These are phyloP conservation scores for Tylopilus felleus DNA, from an alignment of 768 basidiomycete genomes.

Conservation along the genomic window DNA sequence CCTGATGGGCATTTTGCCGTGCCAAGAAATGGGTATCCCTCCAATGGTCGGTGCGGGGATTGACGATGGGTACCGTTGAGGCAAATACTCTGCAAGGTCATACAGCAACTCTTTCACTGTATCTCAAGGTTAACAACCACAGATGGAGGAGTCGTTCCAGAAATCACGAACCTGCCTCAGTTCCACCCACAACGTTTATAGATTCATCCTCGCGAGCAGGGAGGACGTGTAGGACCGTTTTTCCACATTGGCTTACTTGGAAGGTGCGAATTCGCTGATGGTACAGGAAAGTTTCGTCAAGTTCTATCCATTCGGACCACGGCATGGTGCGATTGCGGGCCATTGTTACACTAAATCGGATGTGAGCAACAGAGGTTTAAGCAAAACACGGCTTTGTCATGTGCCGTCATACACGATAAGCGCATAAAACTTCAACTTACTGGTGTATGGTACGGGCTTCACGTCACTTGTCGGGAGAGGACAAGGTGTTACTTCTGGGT, in stretches of 20 bases:
- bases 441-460: constrained; percentile 64
- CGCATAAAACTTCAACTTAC: constrained; percentile 38
- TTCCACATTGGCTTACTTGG: constrained; percentile 50
- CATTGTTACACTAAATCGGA: constrained; percentile 59
- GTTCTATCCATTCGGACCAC: constrained; percentile 76
- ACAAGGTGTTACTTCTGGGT: constrained; percentile 49
- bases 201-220: constrained; percentile 41
- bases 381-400: not conserved
- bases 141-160: not conserved
- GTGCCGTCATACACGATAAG: not conserved
- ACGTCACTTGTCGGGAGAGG: constrained; percentile 39
- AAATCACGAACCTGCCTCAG: constrained; percentile 27
- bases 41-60: constrained; percentile 16
- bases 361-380: not conserved
- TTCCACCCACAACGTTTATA: constrained; percentile 28
- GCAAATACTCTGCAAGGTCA: constrained; percentile 66
- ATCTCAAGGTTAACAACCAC: not conserved
- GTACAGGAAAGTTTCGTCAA: constrained; percentile 54
- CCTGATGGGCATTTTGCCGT: constrained; percentile 47
- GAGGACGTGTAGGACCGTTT: constrained; percentile 48
- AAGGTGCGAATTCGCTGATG: constrained; percentile 58
- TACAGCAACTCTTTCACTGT: constrained; percentile 65
- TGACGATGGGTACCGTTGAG: constrained; percentile 50
- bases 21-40: constrained; percentile 35
- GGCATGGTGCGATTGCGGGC: constrained; percentile 67